Base-by-base conservation (phyloP, 495 filamentous ascomycete genomes). In the Clavariopsis aquatica region DNA sequence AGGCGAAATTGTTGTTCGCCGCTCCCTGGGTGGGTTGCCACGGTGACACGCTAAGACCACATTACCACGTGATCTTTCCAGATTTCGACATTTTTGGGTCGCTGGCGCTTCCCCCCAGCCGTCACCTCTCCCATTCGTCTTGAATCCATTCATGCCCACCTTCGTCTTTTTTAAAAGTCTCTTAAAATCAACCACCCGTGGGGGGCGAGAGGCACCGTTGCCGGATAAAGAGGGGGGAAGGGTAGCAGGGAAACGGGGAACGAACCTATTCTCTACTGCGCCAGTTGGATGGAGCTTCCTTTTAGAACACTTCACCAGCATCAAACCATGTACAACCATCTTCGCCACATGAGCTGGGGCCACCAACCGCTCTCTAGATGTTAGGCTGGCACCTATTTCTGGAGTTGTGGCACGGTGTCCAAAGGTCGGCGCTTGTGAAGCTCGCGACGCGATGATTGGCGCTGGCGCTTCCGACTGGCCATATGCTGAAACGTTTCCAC, bases 351-450 rank as follows among this genome's bases (percentile, higher is more conserved):
- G 19, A 24, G 10, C 26, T 6, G 27, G 26, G 13, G 10, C 10
- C 5, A n/a, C 26, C 10, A 10, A 31, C 27, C 26, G 8, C n/a
- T 43, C 38, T 22, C 10, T 13, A 19, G 17, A 31, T 53, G 20
- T 10, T 2, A 9, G n/a, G 57, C 34, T 20, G 5, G 43, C n/a
- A 49, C 28, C 57, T 57, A 64, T 64, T 64, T 57, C 51, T 59
- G 43, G 38, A 15, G n/a, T 36, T 26, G 24, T 49, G 10, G 31
- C 19, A 19, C 23, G 19, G 52, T 38, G 29, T 47, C 17, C 28
- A 49, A 23, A 43, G 54, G 15, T 13, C 8, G 31, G 60, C 52
- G 17, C 28, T 53, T 34, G 9, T 3, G 22, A 29, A 17, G 8
- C 2, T 43, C 55, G 55, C 38, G 24, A 29, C 38, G 38, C 43